phyloP scores from a whole-genome alignment of 768 basidiomycete species.

The Agrocybe pediades region DNA sequence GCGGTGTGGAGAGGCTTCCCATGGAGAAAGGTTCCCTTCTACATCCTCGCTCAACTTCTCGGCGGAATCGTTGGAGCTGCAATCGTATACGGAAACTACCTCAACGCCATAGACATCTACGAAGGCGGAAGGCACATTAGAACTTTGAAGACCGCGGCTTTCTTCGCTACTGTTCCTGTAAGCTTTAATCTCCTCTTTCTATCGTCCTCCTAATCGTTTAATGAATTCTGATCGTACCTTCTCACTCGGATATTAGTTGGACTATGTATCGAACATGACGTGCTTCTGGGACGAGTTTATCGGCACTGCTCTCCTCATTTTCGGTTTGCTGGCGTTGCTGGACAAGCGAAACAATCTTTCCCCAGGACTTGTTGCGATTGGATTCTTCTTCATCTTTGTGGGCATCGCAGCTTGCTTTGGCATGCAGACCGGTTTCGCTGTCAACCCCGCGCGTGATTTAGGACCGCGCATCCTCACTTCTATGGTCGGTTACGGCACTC shows the following conservation, averaged over 20 bases:
- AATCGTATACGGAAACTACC: conserved; percentile 61
- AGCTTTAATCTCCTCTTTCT: conserved; percentile 21
- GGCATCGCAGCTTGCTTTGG: conserved; percentile 63
- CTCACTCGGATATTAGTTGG: too few species aligned
- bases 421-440: conserved; percentile 56
- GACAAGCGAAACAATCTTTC: conserved; percentile 56
- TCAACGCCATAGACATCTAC: conserved; percentile 61
- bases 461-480: conserved; percentile 69
- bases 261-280: conserved; percentile 40
- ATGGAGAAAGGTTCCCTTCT: conserved; percentile 71
- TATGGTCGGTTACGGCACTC: conserved; percentile 65
- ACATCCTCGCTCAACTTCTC: conserved; percentile 50
- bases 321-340: conserved; percentile 54
- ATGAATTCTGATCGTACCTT: too few species aligned
- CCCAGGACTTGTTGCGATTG: conserved; percentile 56
- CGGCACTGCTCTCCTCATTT: conserved; percentile 56
- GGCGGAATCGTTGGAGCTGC: conserved; percentile 62
- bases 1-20: conserved; percentile 73
- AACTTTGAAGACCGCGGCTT: conserved; percentile 41
- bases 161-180: conserved; percentile 64
- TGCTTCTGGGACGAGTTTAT: conserved; percentile 57
- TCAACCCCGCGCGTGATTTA: conserved; percentile 44
- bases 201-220: too few species aligned
- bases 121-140: conserved; percentile 54
- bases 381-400: conserved; percentile 57